A percentile compares a stretch with the other conserved stretches of the same genome.
Evolutionary conservation across 768 basidiomycete species (phyloP).

Genomic region (Paxillus rubicundulus): DNA sequence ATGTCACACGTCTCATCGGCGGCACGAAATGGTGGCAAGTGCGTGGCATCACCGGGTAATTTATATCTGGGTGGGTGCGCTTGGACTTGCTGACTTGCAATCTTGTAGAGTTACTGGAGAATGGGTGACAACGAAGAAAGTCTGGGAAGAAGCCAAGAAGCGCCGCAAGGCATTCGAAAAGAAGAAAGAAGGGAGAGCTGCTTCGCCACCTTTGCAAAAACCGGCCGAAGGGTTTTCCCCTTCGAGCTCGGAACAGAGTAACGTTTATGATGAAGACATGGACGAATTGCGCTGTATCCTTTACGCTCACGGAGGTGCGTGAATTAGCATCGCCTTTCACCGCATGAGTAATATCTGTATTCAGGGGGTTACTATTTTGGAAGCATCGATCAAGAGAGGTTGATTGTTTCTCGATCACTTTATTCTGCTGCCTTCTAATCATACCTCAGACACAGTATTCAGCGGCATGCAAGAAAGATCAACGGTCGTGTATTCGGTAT

Average conservation of each 20-base stretch:
- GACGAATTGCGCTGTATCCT: slow-evolving; percentile 84
- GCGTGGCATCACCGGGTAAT: slow-evolving; percentile 74
- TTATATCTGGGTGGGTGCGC: slow-evolving; percentile 16
- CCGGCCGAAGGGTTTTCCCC: slow-evolving; percentile 14
- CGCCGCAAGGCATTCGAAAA: slow-evolving; percentile 48
- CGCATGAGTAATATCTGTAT: slow-evolving; percentile 3
- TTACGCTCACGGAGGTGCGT: slow-evolving; percentile 72
- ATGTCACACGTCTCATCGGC: slow-evolving; percentile 68
- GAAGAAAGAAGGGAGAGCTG: slow-evolving; percentile 18
- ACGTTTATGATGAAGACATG: slow-evolving; percentile 64
- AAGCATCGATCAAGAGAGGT: slow-evolving; percentile 76
- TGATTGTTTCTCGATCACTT: background rate
- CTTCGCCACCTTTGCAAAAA: slow-evolving; percentile 9
- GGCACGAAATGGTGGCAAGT: slow-evolving; percentile 99
- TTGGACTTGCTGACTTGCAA: slow-evolving; percentile 12
- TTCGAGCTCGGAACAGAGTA: slow-evolving; percentile 31
- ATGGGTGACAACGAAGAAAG: slow-evolving; percentile 85
- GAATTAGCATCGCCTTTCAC: background rate
- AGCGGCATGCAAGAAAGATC: slow-evolving; percentile 88
- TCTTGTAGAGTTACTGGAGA: slow-evolving; percentile 69
- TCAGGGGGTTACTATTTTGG: slow-evolving; percentile 84
- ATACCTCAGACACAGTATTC: slow-evolving; percentile 61
- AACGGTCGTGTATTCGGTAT: slow-evolving; percentile 83
- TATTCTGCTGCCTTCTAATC: slow-evolving; percentile 8
- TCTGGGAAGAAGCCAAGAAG: slow-evolving; percentile 69